Base-by-base conservation (phyloP, 768 basidiomycete genomes). In the Chalciporus pseudorubinellus region DNA sequence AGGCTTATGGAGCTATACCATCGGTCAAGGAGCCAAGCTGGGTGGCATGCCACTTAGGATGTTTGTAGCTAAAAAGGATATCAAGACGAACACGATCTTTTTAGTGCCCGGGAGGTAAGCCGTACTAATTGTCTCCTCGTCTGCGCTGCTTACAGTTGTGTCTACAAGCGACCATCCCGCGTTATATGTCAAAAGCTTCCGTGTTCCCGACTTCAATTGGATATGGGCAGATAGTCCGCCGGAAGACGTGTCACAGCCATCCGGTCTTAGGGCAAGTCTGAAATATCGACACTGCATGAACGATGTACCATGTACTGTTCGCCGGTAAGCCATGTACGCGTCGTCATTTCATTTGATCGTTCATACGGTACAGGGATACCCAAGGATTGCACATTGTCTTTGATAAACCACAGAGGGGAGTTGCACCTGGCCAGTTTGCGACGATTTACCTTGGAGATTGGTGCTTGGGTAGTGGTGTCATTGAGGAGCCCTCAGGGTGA, bases 391-490 rank as follows among this genome's bases (percentile, higher is more conserved):
- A 59, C 3, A 74, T 92, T 39, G 60, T 68, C 0, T 86, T 89
- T 56, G 74, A 77, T 34, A 67, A 77, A 31, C 82, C 86, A 0
- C 75, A 88, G 44, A 78, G 80, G 38, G 86, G 83, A 6, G 82
- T 93, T 14, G 77, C 90, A 0, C 80, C 84, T 0, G 95, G 95
- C 1, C 95, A 98, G 68, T 80, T 89, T 24, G 85, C 84, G 6
- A 84, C 80, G 0, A 57, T 95, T 2, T 97, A 84, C 68, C 77
- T 83, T 50, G 82, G 74, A 2, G 77, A 83, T 40, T 87, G 86
- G 84, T 94, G 92, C 67, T 73, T 95, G 26, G 94, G 94, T 3
- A 88, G 87, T 61, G 94, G 92, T 28, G 69, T 77, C 6, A 93
- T 97, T 44, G 5, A 36, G 9, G 55, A n/a, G n/a, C n/a, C n/a